Evolutionary conservation across 2,329 filamentous ascomycete genomes (phyloP).

Genomic region (Aspergillus caelatus): DNA sequence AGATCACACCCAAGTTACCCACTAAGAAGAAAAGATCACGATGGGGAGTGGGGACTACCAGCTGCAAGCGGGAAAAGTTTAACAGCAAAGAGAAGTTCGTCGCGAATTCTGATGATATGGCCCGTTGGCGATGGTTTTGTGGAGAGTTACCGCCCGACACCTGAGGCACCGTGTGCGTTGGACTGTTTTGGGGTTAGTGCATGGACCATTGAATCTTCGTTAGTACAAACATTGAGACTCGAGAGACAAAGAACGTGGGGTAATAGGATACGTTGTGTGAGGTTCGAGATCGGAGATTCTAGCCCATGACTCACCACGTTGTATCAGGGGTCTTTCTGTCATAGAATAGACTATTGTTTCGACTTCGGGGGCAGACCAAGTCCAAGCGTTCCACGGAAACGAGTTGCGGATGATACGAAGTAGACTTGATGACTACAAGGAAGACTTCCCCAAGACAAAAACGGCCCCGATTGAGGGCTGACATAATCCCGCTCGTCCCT

Average conservation of each 20-base stretch:
- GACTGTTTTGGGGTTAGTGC: neutral
- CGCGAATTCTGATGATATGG: neutral
- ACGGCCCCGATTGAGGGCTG: neutral
- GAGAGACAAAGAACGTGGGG: neutral
- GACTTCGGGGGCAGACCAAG: too few species aligned
- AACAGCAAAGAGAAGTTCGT: neutral
- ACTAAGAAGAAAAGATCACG: neutral
- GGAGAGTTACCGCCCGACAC: neutral
- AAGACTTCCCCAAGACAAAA: neutral
- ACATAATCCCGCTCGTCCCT: neutral
- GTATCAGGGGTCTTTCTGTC: neutral
- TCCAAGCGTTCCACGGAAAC: neutral
- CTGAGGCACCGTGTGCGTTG: neutral
- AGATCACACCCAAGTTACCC: neutral
- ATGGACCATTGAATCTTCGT: neutral
- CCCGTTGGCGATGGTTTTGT: neutral
- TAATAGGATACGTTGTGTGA: neutral
- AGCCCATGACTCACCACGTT: neutral
- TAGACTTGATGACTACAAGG: neutral
- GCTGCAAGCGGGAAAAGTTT: neutral
- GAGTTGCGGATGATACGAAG: neutral
- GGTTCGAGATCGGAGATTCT: neutral
- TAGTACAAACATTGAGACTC: too few species aligned
- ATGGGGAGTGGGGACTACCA: neutral
- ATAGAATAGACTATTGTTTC: neutral